A percentile compares a stretch with the other conserved stretches of the same genome.
Conservation (phyloP, 768 basidiomycete genomes). For the Leucocoprinus birnbaumii region DNA sequence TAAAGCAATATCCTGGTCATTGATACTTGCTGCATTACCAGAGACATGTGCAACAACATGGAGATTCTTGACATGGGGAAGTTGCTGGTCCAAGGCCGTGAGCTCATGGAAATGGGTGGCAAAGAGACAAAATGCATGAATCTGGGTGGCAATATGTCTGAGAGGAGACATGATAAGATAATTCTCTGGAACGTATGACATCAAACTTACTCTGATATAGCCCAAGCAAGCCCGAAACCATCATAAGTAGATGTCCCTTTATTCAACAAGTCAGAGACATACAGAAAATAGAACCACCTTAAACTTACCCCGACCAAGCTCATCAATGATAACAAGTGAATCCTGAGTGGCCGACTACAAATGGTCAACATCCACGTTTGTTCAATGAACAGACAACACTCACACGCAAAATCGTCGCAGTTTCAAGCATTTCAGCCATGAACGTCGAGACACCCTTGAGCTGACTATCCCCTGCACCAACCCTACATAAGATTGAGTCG, state of each 20-base stretch:
- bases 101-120: constrained; percentile 99
- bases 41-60: constrained; percentile 96
- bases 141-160: constrained; percentile 90
- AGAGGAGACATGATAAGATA: neutral
- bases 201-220: constrained; percentile 82
- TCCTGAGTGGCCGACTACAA: constrained; percentile 84
- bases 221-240: constrained; percentile 97
- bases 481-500: constrained; percentile 92
- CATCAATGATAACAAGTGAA: constrained; percentile 96
- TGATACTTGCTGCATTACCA: constrained; percentile 65
- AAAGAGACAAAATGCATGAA: constrained; percentile 93
- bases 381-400: constrained; percentile 18
- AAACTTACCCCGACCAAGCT: constrained; percentile 77
- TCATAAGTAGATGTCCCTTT: constrained; percentile 94
- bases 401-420: constrained; percentile 89
- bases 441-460: constrained; percentile 98
- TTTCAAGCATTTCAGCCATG: constrained; percentile 99
- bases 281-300: neutral
- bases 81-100: constrained; percentile 85
- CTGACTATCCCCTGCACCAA: constrained; percentile 97
- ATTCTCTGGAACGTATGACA: neutral
- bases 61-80: constrained; percentile 86
- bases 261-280: neutral
- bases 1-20: constrained; percentile 77
- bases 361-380: neutral